These are phyloP conservation scores for Sporothrix luriei DNA, from an alignment of 2,329 filamentous ascomycete species.

Conservation along the genomic window DNA sequence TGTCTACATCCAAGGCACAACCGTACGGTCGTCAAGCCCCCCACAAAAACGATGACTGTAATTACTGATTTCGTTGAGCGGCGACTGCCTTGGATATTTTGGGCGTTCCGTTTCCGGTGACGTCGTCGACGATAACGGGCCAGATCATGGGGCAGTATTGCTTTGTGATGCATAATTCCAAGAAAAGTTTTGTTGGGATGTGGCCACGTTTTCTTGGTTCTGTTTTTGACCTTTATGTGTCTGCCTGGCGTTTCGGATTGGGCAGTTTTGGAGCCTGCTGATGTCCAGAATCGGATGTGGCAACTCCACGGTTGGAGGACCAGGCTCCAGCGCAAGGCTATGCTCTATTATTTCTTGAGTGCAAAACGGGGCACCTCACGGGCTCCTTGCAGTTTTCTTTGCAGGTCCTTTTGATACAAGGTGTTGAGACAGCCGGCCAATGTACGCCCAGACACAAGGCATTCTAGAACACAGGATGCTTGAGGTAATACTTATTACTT, in stretches of 20 bases:
- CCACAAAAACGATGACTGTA: not conserved
- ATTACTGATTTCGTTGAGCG: not conserved
- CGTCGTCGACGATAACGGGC: not conserved
- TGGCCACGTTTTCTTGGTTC: not conserved
- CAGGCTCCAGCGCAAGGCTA: not conserved
- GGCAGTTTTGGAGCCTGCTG: constrained; percentile 20
- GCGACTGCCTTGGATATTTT: no score
- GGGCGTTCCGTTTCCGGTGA: constrained; percentile 15
- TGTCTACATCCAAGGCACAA: not conserved
- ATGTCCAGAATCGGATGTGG: constrained; percentile 7
- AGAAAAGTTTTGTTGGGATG: not conserved
- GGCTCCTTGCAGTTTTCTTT: not conserved
- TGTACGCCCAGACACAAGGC: not conserved
- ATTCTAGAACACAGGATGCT: not conserved
- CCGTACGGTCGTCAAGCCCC: constrained; percentile 3
- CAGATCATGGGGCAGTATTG: not conserved
- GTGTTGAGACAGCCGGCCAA: constrained; percentile 9
- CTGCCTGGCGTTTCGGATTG: constrained; percentile 3
- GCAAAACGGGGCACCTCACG: constrained; percentile 15
- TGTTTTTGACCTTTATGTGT: not conserved
- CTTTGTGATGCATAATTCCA: not conserved
- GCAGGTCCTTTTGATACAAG: not conserved
- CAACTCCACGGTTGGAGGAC: not conserved
- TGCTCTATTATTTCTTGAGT: not conserved
- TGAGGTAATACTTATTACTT: not conserved